These are phyloP conservation scores for Annulohypoxylon bovei DNA, from an alignment of 495 filamentous ascomycete genomes.

Conservation along the genomic window DNA sequence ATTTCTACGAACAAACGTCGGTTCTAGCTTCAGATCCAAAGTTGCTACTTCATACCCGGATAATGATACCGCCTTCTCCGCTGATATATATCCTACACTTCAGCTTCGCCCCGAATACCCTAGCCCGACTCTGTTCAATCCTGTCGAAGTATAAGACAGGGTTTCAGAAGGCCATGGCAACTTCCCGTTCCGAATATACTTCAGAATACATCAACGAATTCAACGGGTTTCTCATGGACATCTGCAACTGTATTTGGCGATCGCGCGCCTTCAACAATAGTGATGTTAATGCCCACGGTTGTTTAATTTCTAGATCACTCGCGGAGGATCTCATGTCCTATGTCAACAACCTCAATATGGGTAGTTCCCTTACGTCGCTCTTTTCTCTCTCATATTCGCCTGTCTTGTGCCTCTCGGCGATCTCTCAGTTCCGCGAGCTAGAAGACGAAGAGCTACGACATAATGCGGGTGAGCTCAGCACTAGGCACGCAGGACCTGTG, in stretches of 20 bases:
- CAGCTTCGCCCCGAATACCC: conserved; percentile 64
- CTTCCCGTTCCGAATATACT: conserved; percentile 53
- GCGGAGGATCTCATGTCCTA: conserved; percentile 59
- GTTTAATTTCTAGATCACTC: conserved; percentile 66
- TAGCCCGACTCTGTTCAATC: conserved; percentile 78
- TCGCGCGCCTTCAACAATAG: conserved; percentile 74
- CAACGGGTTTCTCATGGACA: conserved; percentile 90
- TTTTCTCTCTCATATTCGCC: conserved; percentile 79
- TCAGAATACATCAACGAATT: conserved; percentile 71
- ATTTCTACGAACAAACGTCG: conserved; percentile 72
- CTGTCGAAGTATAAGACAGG: conserved; percentile 75
- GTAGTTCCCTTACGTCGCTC: conserved; percentile 61
- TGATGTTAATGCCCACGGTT: conserved; percentile 78
- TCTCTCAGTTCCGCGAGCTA: conserved; percentile 71
- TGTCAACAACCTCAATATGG: conserved; percentile 51
- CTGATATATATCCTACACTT: conserved; percentile 78
- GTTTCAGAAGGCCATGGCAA: conserved; percentile 71
- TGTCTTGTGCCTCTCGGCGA: conserved; percentile 70
- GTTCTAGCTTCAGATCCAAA: conserved; percentile 64
- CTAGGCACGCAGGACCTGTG: conserved; percentile 78
- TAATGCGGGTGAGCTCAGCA: conserved; percentile 48
- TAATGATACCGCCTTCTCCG: conserved; percentile 72
- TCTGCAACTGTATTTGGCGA: conserved; percentile 87
- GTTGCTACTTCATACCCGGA: conserved; percentile 61
- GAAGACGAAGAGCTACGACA: conserved; percentile 63